Evolutionary conservation across 805 yeast species (phyloP).

Genomic region (Sugiyamaella mastotermitis): DNA sequence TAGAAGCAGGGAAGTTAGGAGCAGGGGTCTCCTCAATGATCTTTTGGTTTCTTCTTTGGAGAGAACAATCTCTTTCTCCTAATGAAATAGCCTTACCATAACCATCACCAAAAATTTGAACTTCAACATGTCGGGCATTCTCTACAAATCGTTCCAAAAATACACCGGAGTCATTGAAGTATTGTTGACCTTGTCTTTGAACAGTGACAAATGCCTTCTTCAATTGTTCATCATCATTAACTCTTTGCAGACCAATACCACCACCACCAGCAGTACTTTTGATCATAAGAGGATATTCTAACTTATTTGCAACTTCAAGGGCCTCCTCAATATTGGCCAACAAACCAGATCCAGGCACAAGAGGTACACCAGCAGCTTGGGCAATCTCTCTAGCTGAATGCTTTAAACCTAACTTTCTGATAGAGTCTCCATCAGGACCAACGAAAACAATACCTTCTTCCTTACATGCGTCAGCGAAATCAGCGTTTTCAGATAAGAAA

Average conservation of each 20-base stretch:
- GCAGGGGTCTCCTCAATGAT: conserved; percentile 97
- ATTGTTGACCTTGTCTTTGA: conserved; percentile 87
- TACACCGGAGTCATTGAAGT: conserved; percentile 94
- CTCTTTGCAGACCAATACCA: conserved; percentile 95
- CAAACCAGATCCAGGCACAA: conserved; percentile 95
- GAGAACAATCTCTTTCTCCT: conserved; percentile 96
- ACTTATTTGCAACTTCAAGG: conserved; percentile 57
- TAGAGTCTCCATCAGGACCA: conserved; percentile 95
- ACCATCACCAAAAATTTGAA: conserved; percentile 96
- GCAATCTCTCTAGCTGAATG: conserved; percentile 97
- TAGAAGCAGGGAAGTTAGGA: conserved; percentile 78
- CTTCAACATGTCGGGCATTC: conserved; percentile 92
- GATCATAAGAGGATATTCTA: conserved; percentile 88
- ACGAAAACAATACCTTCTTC: conserved; percentile 83
- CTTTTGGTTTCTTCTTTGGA: conserved; percentile 96
- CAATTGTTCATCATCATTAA: conserved; percentile 74
- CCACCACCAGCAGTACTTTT: conserved; percentile 99
- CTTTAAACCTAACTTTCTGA: conserved; percentile 83
- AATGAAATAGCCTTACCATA: conserved; percentile 85
- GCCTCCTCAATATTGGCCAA: conserved; percentile 72
- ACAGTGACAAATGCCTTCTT: conserved; percentile 84
- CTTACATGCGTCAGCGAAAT: conserved; percentile 82
- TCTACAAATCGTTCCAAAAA: conserved; percentile 92
- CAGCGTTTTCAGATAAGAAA: conserved; percentile 93
- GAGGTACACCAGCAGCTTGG: conserved; percentile 82